Evolutionary conservation across 2,329 filamentous ascomycete genomes (phyloP).

Genomic region (Knoxdaviesia capensis): DNA sequence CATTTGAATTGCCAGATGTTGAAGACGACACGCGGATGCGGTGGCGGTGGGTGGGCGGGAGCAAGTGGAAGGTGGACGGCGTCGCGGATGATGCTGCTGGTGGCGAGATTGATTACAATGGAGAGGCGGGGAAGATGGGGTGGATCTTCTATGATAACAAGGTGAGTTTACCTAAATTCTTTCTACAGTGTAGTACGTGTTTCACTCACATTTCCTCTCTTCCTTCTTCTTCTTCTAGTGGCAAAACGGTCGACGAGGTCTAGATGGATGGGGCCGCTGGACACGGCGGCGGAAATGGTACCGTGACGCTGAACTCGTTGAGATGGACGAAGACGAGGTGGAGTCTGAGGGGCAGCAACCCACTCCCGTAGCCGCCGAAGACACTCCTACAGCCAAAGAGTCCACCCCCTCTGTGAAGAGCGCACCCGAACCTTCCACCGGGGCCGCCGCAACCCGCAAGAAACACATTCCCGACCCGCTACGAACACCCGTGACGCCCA

Average conservation of each 20-base stretch:
- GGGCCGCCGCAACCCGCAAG: too few relatives aligned
- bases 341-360: slow-evolving; percentile 14
- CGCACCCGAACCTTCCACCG: too few relatives aligned
- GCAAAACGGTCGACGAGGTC: slow-evolving; percentile 67
- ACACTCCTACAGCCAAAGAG: slow-evolving; percentile 1
- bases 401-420: too few relatives aligned
- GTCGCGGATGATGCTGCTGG: slow-evolving; percentile 29
- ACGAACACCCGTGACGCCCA: slow-evolving; percentile 1
- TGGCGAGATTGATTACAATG: slow-evolving; percentile 28
- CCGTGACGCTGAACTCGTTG: slow-evolving; percentile 85
- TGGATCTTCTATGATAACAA: slow-evolving; percentile 99
- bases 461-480: too few relatives aligned
- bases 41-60: slow-evolving; percentile 65
- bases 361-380: slow-evolving; percentile 6
- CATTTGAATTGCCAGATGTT: slow-evolving; percentile 40
- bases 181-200: slow-evolving; percentile 1
- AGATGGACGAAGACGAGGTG: slow-evolving; percentile 31
- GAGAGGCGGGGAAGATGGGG: slow-evolving; percentile 45
- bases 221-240: slow-evolving; percentile 33
- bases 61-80: slow-evolving; percentile 74
- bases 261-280: slow-evolving; percentile 87
- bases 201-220: background rate
- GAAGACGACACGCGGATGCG: slow-evolving; percentile 35
- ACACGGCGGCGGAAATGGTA: slow-evolving; percentile 91
- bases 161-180: slow-evolving; percentile 24